Evolutionary conservation across 75 land plant genomes (phyloP), one percentile per base, ranked within the genome.

Genomic region (Sequoiadendron giganteum): DNA sequence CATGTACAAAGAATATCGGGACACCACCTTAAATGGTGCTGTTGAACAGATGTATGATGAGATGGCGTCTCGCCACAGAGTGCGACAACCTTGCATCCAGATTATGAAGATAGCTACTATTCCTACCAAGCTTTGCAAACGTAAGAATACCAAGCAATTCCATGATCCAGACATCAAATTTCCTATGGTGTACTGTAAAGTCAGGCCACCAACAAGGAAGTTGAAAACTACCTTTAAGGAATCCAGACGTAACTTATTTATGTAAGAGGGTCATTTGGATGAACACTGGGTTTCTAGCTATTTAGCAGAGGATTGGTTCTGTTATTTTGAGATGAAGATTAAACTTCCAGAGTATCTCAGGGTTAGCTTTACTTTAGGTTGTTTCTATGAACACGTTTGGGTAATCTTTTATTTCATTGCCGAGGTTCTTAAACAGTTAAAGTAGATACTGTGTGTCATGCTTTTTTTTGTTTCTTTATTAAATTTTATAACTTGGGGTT

Each of bases 1-100:
- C 90, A 95, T 95, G 96, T 94, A 95, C 90, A 95, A 95, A 91
- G 95, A 95, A 77, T 95, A 94, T 85, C 87, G 96, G 19, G 96
- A 94, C 78, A 93, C 92, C 76, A 94, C 96, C 19, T 84, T 95
- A 86, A 95, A 95, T 88, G 96, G 95, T 54, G 96, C 94, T 25
- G 96, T 95, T 87, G 92, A 93, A 87, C 95, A 93, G 81, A 95
- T 95, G 96, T 94, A 95, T 79, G 94, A 88, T 83, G 96, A 94
- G 89, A 95, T 95, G 96, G 96, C 96, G 10, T 94, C 95, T 47
- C 94, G 96, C 25, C 95, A 95, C 65, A 92, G 95, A 52, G 96
- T 94, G 45, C 91, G 96, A n/a, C 90, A 75, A 73, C 93, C 95
- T 1, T 95, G 96, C 93, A 95, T 95, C 87, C 95, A 95, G 91